Percentiles rank a stretch among this genome's conserved stretches.
Conservation (phyloP, 345 rosid species). For the Lagerstroemia speciosa region DNA sequence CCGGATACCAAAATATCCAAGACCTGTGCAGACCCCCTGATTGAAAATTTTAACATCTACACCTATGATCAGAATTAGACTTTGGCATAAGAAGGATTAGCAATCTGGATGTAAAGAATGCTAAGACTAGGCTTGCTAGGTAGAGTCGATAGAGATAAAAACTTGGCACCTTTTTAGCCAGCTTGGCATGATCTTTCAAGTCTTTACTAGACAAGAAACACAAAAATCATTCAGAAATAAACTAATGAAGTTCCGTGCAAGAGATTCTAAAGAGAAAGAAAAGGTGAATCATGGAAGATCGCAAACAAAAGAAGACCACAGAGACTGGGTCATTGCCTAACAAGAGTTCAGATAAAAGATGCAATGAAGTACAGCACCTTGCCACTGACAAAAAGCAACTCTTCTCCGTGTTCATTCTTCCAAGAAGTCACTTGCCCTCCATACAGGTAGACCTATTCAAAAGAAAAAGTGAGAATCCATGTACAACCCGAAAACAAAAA, state of each 20-base stretch:
- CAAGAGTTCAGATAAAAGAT: background rate
- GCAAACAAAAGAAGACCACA: background rate
- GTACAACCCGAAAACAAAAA: background rate
- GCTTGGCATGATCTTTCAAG: background rate
- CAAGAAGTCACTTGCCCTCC: constrained; percentile 86
- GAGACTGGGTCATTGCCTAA: background rate
- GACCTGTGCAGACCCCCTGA: too few species aligned
- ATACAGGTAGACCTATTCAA: constrained; percentile 57
- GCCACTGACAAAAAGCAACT: constrained; percentile 70
- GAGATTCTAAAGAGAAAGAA: too few species aligned
- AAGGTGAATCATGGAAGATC: too few species aligned
- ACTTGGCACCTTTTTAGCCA: too few species aligned
- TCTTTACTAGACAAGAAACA: background rate
- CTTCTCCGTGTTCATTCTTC: constrained; percentile 73
- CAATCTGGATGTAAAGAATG: too few species aligned
- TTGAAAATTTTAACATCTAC: too few species aligned
- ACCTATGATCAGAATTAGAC: too few species aligned
- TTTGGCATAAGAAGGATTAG: too few species aligned
- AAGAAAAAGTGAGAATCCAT: background rate
- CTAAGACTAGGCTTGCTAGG: too few species aligned
- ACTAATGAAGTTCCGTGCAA: too few species aligned
- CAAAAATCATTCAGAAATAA: background rate
- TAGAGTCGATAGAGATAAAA: too few species aligned
- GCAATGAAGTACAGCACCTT: constrained; percentile 35
- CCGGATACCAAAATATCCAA: too few species aligned